Conservation (phyloP, 495 filamentous ascomycete genomes). For the Penicillium crystallinum region DNA sequence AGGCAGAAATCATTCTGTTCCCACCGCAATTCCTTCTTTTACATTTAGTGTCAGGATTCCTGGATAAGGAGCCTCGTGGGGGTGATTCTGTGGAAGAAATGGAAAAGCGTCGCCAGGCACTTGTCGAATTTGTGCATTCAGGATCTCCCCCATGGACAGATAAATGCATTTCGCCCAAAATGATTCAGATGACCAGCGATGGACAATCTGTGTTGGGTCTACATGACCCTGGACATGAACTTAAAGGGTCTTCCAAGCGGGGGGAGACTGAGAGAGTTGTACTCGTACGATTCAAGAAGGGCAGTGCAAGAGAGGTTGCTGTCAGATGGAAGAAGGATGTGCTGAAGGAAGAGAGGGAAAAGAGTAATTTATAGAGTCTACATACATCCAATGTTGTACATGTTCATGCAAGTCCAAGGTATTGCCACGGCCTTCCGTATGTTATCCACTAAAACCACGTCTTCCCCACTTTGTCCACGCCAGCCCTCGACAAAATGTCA, state of each 20-base stretch:
- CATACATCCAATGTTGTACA: not conserved
- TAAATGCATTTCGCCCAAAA: slow-evolving; percentile 70
- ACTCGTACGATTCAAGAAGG: slow-evolving; percentile 58
- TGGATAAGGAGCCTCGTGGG: slow-evolving; percentile 40
- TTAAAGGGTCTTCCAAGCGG: slow-evolving; percentile 53
- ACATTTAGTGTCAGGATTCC: slow-evolving; percentile 56
- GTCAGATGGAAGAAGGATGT: slow-evolving; percentile 51
- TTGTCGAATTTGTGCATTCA: slow-evolving; percentile 54
- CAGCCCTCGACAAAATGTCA: slow-evolving; percentile 44
- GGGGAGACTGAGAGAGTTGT: slow-evolving; percentile 74
- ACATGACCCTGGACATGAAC: slow-evolving; percentile 66
- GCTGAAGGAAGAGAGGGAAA: slow-evolving; percentile 22
- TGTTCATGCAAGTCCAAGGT: not conserved
- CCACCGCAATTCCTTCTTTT: slow-evolving; percentile 87
- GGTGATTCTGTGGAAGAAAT: slow-evolving; percentile 32
- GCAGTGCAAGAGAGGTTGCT: slow-evolving; percentile 49
- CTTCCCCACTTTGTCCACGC: slow-evolving; percentile 13
- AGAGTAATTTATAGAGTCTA: slow-evolving; percentile 27
- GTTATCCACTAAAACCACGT: slow-evolving; percentile 8
- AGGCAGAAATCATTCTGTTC: slow-evolving; percentile 72
- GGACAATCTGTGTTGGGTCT: slow-evolving; percentile 59
- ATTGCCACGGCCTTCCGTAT: slow-evolving; percentile 21
- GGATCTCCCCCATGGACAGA: slow-evolving; percentile 64
- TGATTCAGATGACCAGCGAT: slow-evolving; percentile 52
- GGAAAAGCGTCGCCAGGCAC: slow-evolving; percentile 45